Base-by-base conservation (phyloP, 2,329 filamentous ascomycete species). In the Talaromyces pinophilus region DNA sequence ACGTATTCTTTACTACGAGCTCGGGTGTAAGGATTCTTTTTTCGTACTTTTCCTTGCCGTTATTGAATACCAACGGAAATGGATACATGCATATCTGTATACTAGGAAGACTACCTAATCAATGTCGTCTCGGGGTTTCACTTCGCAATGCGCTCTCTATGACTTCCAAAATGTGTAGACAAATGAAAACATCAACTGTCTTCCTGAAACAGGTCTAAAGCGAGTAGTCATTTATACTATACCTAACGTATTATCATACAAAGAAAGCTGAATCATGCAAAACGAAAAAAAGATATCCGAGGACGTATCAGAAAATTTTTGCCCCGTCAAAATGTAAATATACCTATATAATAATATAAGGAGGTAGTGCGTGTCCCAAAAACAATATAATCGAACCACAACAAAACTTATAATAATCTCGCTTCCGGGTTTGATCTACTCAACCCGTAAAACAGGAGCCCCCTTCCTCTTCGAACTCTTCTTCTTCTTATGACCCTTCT, bases 401-500 rank as follows among this genome's bases (percentile, higher is more conserved):
- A 40, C 54, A 7, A 57, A 25, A 55, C 30, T 13, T 22, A 22
- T 10, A 19, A 33, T 3, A 19, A 55, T 35, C 52, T 3, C 33
- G 4, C 10, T 38, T 38, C 17, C 3, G 8, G n/a, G 8, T 10
- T 11, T 17, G 10, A 8, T 61, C 71, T 75, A 82, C 71, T 82
- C 80, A 67, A 79, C 80, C 72, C 82, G 72, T 69, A 83, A 72
- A 68, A 81, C 78, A 67, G 77, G 76, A 40, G 79, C 74, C 19
- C 80, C 81, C 72, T 77, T 79, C 69, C 75, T 75, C 71, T 82
- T 82, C 11, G 76, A 73, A 60, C 79, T 77, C 71, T 81, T 81
- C 75, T 81, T 83, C 74, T 83, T 84, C 77, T 84, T 85, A 67
- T 82, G 81, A 22, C 83, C 84, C 62, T 81, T 81, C 65, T 85